Percentiles rank a stretch among this genome's conserved stretches.
phyloP scores from a whole-genome alignment of 2,329 filamentous ascomycete species.

The Drechslerella coelobrocha region DNA sequence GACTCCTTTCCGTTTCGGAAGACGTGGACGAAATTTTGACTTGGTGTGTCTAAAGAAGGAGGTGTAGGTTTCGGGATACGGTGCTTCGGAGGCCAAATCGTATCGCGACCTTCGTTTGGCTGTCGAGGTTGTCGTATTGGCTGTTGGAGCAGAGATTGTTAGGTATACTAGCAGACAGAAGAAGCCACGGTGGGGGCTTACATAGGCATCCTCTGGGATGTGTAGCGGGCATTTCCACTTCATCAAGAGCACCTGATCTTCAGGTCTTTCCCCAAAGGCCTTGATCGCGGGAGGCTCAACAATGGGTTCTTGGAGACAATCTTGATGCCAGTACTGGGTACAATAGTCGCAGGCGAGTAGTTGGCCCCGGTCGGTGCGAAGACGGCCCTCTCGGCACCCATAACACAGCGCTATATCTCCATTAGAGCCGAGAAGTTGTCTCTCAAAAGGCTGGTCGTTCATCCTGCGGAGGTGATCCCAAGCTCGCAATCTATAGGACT shows the following conservation, averaged over 20 bases:
- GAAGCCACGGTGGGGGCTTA: conserved; percentile 9
- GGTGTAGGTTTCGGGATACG: conserved; percentile 13
- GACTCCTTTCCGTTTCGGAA: conserved; percentile 28
- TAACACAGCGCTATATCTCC: conserved; percentile 79
- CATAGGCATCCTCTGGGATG: conserved; percentile 30
- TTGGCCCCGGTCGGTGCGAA: conserved; percentile 65
- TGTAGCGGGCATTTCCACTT: conserved; percentile 48
- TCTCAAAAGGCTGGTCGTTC: conserved; percentile 24
- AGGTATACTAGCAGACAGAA: not conserved
- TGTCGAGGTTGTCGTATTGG: conserved; percentile 24
- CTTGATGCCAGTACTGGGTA: conserved; percentile 82
- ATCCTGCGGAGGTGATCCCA: conserved; percentile 35
- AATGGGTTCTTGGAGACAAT: conserved; percentile 68
- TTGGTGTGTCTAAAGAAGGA: conserved; percentile 8
- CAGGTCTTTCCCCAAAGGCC: conserved; percentile 18
- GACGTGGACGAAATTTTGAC: conserved; percentile 13
- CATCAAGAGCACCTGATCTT: conserved; percentile 33
- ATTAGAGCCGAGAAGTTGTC: conserved; percentile 57
- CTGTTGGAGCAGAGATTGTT: conserved; percentile 11
- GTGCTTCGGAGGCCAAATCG: conserved; percentile 40
- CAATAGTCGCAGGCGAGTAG: conserved; percentile 89
- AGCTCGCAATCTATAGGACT: conserved; percentile 30
- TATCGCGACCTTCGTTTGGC: conserved; percentile 26
- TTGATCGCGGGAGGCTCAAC: conserved; percentile 45
- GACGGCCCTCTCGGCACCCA: conserved; percentile 71